These are phyloP conservation scores for Areca catechu DNA, from an alignment of 176 grass and related monocot species.

Conservation along the genomic window DNA sequence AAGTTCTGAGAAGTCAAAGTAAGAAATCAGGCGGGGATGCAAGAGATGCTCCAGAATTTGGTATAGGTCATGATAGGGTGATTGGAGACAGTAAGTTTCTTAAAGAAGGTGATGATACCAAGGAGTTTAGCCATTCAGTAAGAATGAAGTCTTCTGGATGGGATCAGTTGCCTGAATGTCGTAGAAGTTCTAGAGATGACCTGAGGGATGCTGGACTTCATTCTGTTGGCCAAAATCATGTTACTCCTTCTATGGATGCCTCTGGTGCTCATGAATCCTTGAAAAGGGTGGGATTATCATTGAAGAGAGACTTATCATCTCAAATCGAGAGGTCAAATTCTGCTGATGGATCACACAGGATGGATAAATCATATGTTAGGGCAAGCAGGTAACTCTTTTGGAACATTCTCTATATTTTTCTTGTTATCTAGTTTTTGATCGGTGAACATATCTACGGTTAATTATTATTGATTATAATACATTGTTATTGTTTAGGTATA, in stretches of 20 bases:
- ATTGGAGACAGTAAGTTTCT: constrained; percentile 9
- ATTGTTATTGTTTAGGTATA: constrained; percentile 41
- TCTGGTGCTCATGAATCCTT: constrained; percentile 18
- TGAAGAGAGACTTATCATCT: constrained; percentile 35
- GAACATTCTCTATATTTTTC: background rate
- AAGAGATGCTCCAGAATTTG: constrained; percentile 16
- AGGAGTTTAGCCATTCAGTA: constrained; percentile 17
- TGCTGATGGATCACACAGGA: constrained; percentile 33
- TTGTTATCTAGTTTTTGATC: background rate
- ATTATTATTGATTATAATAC: constrained; percentile 6
- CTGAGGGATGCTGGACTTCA: constrained; percentile 27
- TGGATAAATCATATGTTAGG: constrained; percentile 26
- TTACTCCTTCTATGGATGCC: constrained; percentile 20
- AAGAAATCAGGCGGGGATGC: constrained; percentile 22
- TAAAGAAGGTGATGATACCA: constrained; percentile 24
- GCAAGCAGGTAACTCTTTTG: constrained; percentile 46
- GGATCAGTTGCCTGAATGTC: constrained; percentile 56
- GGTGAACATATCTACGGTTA: constrained; percentile 2
- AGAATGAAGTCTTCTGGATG: constrained; percentile 57
- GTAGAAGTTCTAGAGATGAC: constrained; percentile 15
- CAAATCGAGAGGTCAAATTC: constrained; percentile 28
- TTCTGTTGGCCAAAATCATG: constrained; percentile 22
- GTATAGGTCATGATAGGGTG: background rate
- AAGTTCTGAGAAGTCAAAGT: constrained; percentile 15
- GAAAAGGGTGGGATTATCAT: constrained; percentile 15